Conservation (phyloP, 225 moss, liverwort and hornwort species). For the Marchantia polymorpha region DNA sequence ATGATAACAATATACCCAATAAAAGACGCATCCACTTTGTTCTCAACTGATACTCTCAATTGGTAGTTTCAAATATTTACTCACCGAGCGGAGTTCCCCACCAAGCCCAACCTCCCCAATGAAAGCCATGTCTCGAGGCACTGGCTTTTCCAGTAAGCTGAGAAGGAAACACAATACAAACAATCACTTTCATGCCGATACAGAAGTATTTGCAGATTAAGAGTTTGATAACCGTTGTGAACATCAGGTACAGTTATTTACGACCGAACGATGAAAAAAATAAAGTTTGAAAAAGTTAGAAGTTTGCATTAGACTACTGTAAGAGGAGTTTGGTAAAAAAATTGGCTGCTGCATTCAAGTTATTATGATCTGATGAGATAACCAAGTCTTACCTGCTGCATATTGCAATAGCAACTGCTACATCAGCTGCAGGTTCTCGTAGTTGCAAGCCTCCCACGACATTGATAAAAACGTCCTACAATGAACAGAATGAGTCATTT, state of each 20-base stretch:
- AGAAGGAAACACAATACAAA: slow-evolving; percentile 8
- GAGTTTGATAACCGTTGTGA: neutral
- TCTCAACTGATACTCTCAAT: too few relatives aligned
- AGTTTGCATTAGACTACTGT: too few relatives aligned
- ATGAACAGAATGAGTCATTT: neutral
- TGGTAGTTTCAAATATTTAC: neutral
- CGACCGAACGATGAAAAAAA: neutral
- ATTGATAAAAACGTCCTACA: slow-evolving; percentile 90
- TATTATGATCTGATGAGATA: neutral
- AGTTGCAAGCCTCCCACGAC: slow-evolving; percentile 93
- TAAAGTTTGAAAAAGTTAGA: neutral
- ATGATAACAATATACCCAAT: too few relatives aligned
- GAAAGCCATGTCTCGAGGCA: slow-evolving; percentile 87
- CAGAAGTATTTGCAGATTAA: neutral
- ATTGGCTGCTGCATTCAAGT: neutral
- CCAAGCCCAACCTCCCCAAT: slow-evolving; percentile 97
- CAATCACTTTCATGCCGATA: neutral
- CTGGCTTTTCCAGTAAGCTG: slow-evolving; percentile 87
- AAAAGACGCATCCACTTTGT: too few relatives aligned
- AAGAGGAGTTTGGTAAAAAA: neutral
- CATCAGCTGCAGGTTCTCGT: slow-evolving; percentile 93
- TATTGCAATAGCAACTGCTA: slow-evolving; percentile 90
- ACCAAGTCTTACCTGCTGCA: slow-evolving; percentile 71
- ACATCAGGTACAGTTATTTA: neutral
- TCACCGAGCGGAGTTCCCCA: slow-evolving; percentile 89